Evolutionary conservation across 1,284 basidiomycete species (phyloP).

Genomic region (Serendipita sp.): DNA sequence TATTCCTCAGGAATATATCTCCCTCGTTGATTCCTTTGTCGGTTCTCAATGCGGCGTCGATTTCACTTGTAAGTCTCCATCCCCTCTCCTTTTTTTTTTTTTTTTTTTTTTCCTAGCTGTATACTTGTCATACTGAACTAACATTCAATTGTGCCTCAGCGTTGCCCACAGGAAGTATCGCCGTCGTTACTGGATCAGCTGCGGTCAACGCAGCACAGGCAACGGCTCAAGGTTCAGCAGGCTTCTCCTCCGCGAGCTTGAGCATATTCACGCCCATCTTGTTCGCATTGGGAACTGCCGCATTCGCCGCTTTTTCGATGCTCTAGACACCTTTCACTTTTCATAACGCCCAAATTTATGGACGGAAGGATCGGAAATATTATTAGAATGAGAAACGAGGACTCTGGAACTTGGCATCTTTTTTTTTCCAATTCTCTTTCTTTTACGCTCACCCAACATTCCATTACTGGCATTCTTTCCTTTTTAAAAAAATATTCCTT

Average conservation of each 20-base stretch:
- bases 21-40: background rate
- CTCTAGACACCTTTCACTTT: too few species aligned
- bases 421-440: too few species aligned
- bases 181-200: background rate
- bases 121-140: background rate
- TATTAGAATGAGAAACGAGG: too few species aligned
- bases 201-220: background rate
- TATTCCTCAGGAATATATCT: background rate
- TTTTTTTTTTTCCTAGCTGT: background rate
- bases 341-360: too few species aligned
- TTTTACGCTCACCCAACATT: too few species aligned
- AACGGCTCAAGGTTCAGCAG: background rate
- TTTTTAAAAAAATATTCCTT: too few species aligned
- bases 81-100: background rate
- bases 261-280: background rate
- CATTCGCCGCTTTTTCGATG: background rate
- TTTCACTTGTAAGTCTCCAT: background rate
- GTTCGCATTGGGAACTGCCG: background rate
- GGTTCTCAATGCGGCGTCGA: background rate
- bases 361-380: too few species aligned
- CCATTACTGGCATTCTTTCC: too few species aligned
- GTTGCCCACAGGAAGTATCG: background rate
- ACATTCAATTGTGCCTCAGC: background rate
- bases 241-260: background rate
- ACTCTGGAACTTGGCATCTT: too few species aligned